A percentile compares a stretch with the other conserved stretches of the same genome.
These are phyloP conservation scores for Papiliotrema flavescens DNA, from an alignment of 1,284 basidiomycete species.

Conservation along the genomic window DNA sequence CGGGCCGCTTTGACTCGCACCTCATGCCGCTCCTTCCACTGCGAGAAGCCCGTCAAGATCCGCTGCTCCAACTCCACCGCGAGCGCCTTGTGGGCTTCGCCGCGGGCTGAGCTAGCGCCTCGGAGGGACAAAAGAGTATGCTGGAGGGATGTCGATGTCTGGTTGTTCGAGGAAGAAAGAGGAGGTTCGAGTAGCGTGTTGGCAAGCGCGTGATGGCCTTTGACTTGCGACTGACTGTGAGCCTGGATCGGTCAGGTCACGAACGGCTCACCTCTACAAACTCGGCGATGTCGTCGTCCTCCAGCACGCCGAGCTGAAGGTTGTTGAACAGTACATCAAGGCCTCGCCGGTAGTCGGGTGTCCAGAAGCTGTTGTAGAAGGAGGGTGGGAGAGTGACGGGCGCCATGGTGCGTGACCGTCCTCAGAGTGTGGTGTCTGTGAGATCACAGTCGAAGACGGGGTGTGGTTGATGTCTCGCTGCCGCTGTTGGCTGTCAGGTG, in stretches of 20 bases:
- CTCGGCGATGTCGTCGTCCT: constrained; percentile 73
- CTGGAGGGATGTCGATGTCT: constrained; percentile 35
- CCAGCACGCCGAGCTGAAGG: constrained; percentile 63
- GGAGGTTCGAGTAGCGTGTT: constrained; percentile 46
- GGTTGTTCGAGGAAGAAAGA: constrained; percentile 12
- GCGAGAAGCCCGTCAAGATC: constrained; percentile 35
- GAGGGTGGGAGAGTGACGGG: constrained; percentile 76
- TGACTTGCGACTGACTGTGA: constrained; percentile 55
- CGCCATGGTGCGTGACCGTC: constrained; percentile 57
- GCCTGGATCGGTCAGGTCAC: constrained; percentile 28
- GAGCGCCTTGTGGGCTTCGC: constrained; percentile 39
- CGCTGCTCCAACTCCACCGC: constrained; percentile 40
- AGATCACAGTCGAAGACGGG: no score
- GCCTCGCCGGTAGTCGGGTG: constrained; percentile 77
- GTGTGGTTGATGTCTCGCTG: no score
- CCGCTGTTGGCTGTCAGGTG: background rate
- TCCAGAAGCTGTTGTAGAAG: constrained; percentile 89
- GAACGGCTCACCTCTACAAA: background rate
- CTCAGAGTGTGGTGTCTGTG: no score
- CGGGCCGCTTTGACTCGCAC: constrained; percentile 33
- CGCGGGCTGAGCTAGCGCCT: constrained; percentile 31
- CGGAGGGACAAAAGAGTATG: constrained; percentile 38
- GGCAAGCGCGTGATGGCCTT: constrained; percentile 54
- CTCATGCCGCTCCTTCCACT: constrained; percentile 42
- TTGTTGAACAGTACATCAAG: constrained; percentile 71